Base-by-base conservation (phyloP, 768 basidiomycete species). In the Suillus cothurnatus region DNA sequence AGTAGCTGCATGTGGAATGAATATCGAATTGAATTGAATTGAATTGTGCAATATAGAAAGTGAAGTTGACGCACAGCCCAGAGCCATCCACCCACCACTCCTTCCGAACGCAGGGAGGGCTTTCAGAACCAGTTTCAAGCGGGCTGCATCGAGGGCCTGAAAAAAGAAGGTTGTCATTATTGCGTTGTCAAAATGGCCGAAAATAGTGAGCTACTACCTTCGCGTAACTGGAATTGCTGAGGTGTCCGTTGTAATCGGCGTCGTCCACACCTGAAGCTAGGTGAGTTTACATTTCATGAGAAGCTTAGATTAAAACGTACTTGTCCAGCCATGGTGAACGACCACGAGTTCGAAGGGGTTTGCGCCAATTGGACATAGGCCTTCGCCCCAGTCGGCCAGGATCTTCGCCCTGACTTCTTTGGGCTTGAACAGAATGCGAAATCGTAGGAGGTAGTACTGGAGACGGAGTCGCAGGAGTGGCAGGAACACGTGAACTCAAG, bases 171-270 rank as follows among this genome's bases (percentile, higher is more conserved):
- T 6, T 28, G 19, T 28, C 57, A 38, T 36, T 17, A 11, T 15
- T 26, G 23, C 15, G 26, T 31, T 41, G n/a, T 41, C 41, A 21
- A 15, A 6, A 41, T 28, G 38, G 6, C 26, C 14, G 8, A 19
- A 17, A 2, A 26, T 19, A 17, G 11, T 12, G 23, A 50, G 19
- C 23, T 69, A 78, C 19, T 64, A 85, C 89, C 81, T 92, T 93
- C 5, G 90, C 85, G 67, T 94, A 94, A 61, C 86, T 88, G 0
- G 92, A 92, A 71, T 94, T 94, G 73, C 90, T 92, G 64, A 94
- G 80, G 71, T 94, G 92, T 15, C 83, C 73, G 71, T 91, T 86
- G 70, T 88, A 88, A 74, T 94, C 93, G 50, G 84, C 82, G 52
- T 93, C 92, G 67, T 93, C 91, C 8, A 88, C 69, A 63, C 82